Evolutionary conservation across 768 basidiomycete genomes (phyloP), one percentile per base, ranked within the genome.

Genomic region (Pleurotus tuoliensis): DNA sequence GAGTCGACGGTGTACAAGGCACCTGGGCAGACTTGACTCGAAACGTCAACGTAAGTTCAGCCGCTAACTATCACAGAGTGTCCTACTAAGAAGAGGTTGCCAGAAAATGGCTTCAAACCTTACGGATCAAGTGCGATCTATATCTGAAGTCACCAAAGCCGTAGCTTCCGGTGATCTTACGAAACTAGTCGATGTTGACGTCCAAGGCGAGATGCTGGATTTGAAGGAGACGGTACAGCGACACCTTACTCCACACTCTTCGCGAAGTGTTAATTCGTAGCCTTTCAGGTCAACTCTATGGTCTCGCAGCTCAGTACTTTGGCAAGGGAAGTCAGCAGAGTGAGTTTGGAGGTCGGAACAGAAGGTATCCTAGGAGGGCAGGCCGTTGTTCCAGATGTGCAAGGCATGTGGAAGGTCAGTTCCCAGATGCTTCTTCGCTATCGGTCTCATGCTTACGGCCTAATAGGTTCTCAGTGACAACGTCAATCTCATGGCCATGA

Each of bases 301-400:
- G 87, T 88, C 56, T 76, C 76, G 25, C 77, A 80, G 58, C 66
- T 84, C 13, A 81, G 78, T 3, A 81, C 77, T 8, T 71, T 84
- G n/a, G 82, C 79, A 5, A 77, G 74, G 38, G 80, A 84, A 60
- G 87, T 88, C 41, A 86, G 84, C 8, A 78, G 85, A 58, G 88
- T 90, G n/a, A 84, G 86, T 0, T 72, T 89, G 53, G 88, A 90
- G 64, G 86, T 87, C 64, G 86, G 86, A 61, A 93, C 87, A 34
- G 90, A 94, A 69, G 93, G 94, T 69, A 96, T 92, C 47, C 78
- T 98, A 69, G 95, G 94, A 58, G 94, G 94, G 15, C 94, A 97
- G 67, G 94, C 94, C 1, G 82, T 78, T 57, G 94, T 96, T 0
- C 88, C 90, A 15, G 92, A 90, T 52, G 94, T 95, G 0, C 88